phyloP scores from a whole-genome alignment of 2,329 filamentous ascomycete genomes.

The Colletotrichum higginsianum region DNA sequence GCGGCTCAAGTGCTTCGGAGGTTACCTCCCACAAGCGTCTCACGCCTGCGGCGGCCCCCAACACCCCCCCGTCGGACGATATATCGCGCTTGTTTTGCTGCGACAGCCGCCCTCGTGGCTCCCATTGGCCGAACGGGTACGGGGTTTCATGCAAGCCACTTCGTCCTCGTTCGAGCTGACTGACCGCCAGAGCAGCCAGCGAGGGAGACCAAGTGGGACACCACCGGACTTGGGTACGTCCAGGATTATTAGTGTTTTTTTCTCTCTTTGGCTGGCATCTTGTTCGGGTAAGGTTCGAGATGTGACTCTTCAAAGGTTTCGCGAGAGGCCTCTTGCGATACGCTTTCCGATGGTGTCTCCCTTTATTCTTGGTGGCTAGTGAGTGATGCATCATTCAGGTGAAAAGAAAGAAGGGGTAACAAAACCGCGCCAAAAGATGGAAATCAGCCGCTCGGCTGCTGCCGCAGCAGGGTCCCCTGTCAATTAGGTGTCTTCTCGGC shows the following conservation, averaged over 20 bases:
- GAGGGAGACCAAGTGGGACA: too few relatives aligned
- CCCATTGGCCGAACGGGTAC: not conserved
- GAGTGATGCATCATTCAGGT: constrained; percentile 2
- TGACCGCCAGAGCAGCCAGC: not conserved
- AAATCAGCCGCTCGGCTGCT: constrained; percentile 33
- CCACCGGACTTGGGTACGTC: too few relatives aligned
- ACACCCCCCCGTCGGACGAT: not conserved
- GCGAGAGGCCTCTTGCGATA: constrained; percentile 12
- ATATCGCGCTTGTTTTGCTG: constrained; percentile 18
- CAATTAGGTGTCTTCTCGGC: not conserved
- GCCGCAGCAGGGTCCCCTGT: not conserved
- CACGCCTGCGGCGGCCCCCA: not conserved
- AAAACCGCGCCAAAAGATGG: constrained; percentile 4
- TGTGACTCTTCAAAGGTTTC: too few relatives aligned
- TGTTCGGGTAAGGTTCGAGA: not conserved
- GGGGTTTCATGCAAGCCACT: not conserved
- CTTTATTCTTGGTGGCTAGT: not conserved
- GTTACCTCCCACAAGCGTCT: not conserved
- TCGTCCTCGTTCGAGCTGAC: not conserved
- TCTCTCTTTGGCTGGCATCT: too few relatives aligned
- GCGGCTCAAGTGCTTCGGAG: not conserved
- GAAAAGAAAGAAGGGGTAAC: not conserved
- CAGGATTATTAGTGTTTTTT: not conserved
- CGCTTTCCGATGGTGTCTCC: not conserved
- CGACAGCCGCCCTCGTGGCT: too few relatives aligned